Percentiles rank a stretch among this genome's conserved stretches.
Conservation (phyloP, 805 yeast genomes). For the Nakazawaea populi region DNA sequence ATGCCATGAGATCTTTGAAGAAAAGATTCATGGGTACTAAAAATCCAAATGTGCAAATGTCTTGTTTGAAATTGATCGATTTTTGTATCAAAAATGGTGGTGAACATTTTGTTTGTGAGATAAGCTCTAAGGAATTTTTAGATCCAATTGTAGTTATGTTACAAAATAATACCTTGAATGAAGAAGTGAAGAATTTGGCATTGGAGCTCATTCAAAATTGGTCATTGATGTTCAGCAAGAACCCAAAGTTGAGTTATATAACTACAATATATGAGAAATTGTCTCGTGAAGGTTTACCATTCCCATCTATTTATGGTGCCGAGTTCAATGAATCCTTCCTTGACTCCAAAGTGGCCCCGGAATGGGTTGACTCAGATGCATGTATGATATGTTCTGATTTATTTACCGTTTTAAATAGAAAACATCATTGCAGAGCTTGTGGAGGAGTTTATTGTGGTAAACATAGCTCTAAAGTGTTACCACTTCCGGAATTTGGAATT, state of each 20-base stretch:
- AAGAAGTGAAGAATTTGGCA: slow-evolving; percentile 53
- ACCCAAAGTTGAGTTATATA: slow-evolving; percentile 60
- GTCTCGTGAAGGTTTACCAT: slow-evolving; percentile 54
- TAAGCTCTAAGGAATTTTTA: slow-evolving; percentile 80
- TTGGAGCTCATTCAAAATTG: slow-evolving; percentile 69
- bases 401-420: slow-evolving; percentile 78
- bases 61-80: slow-evolving; percentile 74
- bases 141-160: slow-evolving; percentile 60
- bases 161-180: slow-evolving; percentile 25
- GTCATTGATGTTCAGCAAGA: slow-evolving; percentile 67
- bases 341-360: slow-evolving; percentile 92
- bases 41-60: slow-evolving; percentile 77
- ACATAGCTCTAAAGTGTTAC: slow-evolving; percentile 69
- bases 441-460: slow-evolving; percentile 90
- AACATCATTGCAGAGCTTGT: slow-evolving; percentile 95
- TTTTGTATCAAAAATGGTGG: slow-evolving; percentile 93
- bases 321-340: slow-evolving; percentile 46
- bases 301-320: slow-evolving; percentile 50
- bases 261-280: slow-evolving; percentile 55
- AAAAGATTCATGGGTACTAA: slow-evolving; percentile 55
- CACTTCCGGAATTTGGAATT: slow-evolving; percentile 81
- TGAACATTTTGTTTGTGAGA: slow-evolving; percentile 69
- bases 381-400: slow-evolving; percentile 89
- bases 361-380: slow-evolving; percentile 93
- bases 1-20: slow-evolving; percentile 80